Evolutionary conservation across 2,329 filamentous ascomycete genomes (phyloP).

Genomic region (Colletotrichum lini): DNA sequence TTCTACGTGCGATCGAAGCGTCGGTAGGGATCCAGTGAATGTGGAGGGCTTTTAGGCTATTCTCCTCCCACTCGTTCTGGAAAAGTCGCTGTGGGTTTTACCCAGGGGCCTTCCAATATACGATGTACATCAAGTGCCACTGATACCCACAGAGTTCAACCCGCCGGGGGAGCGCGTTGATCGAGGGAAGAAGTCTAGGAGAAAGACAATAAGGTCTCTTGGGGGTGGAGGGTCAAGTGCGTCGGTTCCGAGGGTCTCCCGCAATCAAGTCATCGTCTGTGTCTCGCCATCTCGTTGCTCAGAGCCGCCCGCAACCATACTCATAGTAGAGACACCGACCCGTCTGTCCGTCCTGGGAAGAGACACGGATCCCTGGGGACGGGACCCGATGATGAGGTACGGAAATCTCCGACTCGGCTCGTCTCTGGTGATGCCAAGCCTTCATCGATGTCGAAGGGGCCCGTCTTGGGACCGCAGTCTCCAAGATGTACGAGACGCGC

Average conservation of each 20-base stretch:
- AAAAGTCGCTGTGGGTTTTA: background rate
- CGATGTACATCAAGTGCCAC: too few species aligned
- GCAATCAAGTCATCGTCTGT: background rate
- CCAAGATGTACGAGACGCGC: background rate
- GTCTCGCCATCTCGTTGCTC: background rate
- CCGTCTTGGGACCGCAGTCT: too few species aligned
- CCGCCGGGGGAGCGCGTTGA: too few species aligned
- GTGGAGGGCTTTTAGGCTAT: background rate
- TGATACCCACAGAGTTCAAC: background rate
- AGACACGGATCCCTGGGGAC: background rate
- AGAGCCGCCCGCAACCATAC: background rate
- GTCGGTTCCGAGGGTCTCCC: too few species aligned
- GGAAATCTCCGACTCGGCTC: slow-evolving; percentile 26
- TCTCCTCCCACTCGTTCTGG: background rate
- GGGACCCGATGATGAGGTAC: slow-evolving; percentile 9
- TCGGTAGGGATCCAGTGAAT: background rate
- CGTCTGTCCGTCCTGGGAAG: background rate
- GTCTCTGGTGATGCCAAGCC: slow-evolving; percentile 7
- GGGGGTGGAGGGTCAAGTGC: too few species aligned
- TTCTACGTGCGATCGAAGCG: background rate
- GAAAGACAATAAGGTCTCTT: too few species aligned
- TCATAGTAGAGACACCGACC: background rate
- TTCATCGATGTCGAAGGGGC: background rate
- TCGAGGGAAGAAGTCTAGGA: too few species aligned
- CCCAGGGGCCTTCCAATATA: too few species aligned